Conservation (phyloP, 257 asterid species). For the Gentiana straminea region DNA sequence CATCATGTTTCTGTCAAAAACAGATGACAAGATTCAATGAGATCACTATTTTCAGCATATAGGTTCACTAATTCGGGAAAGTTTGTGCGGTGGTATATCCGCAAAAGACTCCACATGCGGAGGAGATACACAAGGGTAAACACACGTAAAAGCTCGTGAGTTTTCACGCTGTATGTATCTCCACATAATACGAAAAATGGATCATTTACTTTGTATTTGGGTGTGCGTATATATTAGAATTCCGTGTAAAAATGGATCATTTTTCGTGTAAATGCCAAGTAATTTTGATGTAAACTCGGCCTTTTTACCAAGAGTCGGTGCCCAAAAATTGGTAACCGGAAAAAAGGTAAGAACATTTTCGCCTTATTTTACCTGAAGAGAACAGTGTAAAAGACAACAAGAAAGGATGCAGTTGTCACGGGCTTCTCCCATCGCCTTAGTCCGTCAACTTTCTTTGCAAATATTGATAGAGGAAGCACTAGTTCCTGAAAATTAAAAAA, state of each 20-base stretch:
- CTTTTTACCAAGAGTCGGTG: not conserved
- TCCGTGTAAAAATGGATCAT: no score
- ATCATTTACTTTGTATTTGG: no score
- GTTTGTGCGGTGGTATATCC: no score
- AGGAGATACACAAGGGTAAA: no score
- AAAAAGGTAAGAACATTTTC: conserved; percentile 1
- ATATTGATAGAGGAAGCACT: conserved; percentile 59
- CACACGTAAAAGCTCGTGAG: no score
- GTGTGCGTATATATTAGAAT: no score
- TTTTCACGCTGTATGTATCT: no score
- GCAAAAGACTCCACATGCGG: no score
- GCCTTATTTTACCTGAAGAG: conserved; percentile 54
- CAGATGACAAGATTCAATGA: conserved; percentile 2
- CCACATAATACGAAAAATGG: no score
- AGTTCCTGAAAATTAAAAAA: conserved; percentile 55
- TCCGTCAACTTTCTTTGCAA: conserved; percentile 49
- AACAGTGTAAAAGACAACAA: conserved; percentile 51
- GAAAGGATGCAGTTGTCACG: conserved; percentile 67
- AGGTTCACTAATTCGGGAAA: no score
- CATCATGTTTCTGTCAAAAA: conserved; percentile 64
- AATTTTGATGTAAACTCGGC: no score
- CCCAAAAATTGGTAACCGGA: not conserved
- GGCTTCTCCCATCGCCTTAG: conserved; percentile 95
- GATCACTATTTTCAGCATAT: not conserved
- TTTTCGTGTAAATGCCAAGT: no score